Conservation (phyloP, 1,139 yeast species). For the Hyphopichia pseudoburtonii region DNA sequence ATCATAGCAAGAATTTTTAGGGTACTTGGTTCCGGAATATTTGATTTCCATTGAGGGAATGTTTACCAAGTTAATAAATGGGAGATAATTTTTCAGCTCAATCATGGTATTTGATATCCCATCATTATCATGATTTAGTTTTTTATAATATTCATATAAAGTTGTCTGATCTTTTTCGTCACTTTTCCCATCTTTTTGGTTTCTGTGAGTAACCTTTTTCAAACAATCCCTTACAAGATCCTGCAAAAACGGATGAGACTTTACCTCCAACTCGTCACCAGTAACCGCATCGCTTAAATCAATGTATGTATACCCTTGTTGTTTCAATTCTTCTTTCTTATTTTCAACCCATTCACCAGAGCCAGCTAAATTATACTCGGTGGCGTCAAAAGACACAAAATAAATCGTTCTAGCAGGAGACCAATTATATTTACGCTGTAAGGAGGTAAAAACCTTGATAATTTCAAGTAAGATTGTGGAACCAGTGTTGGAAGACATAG, state of each 20-base stretch:
- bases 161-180: conserved; percentile 10
- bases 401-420: conserved; percentile 78
- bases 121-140: conserved; percentile 26
- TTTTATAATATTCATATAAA: conserved; percentile 29
- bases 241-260: conserved; percentile 68
- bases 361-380: conserved; percentile 82
- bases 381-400: conserved; percentile 85
- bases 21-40: conserved; percentile 46
- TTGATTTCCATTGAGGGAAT: conserved; percentile 67
- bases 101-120: conserved; percentile 40
- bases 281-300: conserved; percentile 76
- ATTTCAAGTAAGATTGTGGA: conserved; percentile 72
- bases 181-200: conserved; percentile 6
- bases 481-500: conserved; percentile 73
- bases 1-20: conserved; percentile 68
- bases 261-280: conserved; percentile 57
- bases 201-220: conserved; percentile 25
- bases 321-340: conserved; percentile 49
- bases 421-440: conserved; percentile 73
- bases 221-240: conserved; percentile 43
- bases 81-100: conserved; percentile 64
- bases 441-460: conserved; percentile 65
- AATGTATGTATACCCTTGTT: conserved; percentile 70
- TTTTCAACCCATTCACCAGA: conserved; percentile 76
- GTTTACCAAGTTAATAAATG: conserved; percentile 64